Base-by-base conservation (phyloP, 768 basidiomycete species). In the Russula compacta region DNA sequence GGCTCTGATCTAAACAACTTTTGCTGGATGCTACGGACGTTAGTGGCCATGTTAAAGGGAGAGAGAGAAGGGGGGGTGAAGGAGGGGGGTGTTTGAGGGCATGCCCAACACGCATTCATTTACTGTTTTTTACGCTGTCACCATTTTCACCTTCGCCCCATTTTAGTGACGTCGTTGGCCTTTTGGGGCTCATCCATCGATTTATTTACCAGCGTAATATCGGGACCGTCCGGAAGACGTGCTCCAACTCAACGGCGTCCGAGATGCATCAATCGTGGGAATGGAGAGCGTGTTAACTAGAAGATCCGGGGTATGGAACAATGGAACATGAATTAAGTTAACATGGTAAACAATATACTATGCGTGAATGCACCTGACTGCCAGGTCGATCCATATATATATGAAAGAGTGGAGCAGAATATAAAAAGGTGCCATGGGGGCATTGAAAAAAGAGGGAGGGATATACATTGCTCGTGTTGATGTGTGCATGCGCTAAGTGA, bases 21-120 rank as follows among this genome's bases (percentile, higher is more conserved):
- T 35, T 80, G 83, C 68, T 91, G 90, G 14, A 91, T 79, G 69
- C 82, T 84, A 38, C 77, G 72, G 33, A 78, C 73, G 6, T 80
- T 66, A 48, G 71, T 69, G 29, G 81, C 77, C 81, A 82, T 65
- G 56, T 55, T 43, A 50, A 52, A 44, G 58, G 58, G 56, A 59
- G 55, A 42, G 44, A 53, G 32, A 56, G 55, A 56, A 61, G 56
- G 61, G 40, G 59, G 35, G 21, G 40, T 38, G 24, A 29, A 29
- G 24, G 24, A 29, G 24, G 24, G 24, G 24, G 24, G 53, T n/a
- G 56, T 39, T 44, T 32, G 60, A 63, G 56, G 33, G 48, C 40
- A 14, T 19, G 21, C 32, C 10, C 19, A 33, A 47, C 40, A 36
- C 40, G 59, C 53, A 58, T 58, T 10, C 8, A 35, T 51, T 15